phyloP scores from a whole-genome alignment of 2,329 filamentous ascomycete species.

The Grosmannia clavigera region DNA sequence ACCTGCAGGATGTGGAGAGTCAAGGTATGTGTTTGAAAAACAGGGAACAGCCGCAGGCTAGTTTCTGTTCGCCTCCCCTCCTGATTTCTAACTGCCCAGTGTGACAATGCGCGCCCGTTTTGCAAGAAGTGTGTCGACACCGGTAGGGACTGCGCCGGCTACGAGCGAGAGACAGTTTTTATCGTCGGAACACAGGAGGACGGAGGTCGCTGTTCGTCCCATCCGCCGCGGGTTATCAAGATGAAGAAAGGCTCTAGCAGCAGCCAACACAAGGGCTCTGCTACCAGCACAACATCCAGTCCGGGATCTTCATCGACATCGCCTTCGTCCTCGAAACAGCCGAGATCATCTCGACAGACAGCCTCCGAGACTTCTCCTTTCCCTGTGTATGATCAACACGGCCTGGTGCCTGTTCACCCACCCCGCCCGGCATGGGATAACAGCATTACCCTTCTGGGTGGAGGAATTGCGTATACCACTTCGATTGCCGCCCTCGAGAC shows the following conservation, averaged over 20 bases:
- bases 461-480: constrained; percentile 24
- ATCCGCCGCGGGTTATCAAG: constrained; percentile 36
- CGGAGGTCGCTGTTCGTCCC: constrained; percentile 43
- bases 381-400: neutral
- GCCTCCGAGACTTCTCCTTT: neutral
- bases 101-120: constrained; percentile 47
- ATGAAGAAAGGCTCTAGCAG: constrained; percentile 18
- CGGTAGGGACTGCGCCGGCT: constrained; percentile 47
- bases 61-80: neutral
- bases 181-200: constrained; percentile 46
- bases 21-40: constrained; percentile 29
- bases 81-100: constrained; percentile 24
- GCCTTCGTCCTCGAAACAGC: neutral
- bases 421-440: constrained; percentile 39
- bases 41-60: too few species aligned
- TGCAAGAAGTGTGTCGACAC: constrained; percentile 49
- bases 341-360: neutral
- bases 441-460: constrained; percentile 26
- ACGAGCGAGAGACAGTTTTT: constrained; percentile 50
- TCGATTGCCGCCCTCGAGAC: constrained; percentile 34
- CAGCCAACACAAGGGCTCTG: neutral
- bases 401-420: constrained; percentile 22
- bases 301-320: neutral
- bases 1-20: constrained; percentile 47
- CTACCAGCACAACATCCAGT: neutral